These are phyloP conservation scores for Colletotrichum liaoningense DNA, from an alignment of 2,329 filamentous ascomycete species.

Conservation along the genomic window DNA sequence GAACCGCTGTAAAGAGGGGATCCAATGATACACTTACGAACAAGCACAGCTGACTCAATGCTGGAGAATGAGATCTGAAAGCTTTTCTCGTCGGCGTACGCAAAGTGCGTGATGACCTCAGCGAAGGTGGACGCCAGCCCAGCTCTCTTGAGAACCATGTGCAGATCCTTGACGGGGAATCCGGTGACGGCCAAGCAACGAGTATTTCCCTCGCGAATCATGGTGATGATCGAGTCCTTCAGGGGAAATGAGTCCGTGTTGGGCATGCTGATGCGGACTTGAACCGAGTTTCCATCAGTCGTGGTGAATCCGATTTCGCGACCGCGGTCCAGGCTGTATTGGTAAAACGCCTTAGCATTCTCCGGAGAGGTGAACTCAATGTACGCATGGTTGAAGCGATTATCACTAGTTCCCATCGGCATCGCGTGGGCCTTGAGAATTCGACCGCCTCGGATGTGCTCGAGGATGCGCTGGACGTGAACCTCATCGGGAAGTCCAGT, in stretches of 20 bases:
- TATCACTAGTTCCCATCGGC: neutral
- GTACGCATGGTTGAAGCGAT: conserved; percentile 3
- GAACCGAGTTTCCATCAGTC: neutral
- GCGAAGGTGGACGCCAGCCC: conserved; percentile 10
- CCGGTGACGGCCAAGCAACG: conserved; percentile 23
- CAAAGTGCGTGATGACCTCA: conserved; percentile 21
- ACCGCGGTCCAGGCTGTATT: neutral
- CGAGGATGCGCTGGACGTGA: conserved; percentile 23
- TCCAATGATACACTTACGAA: conserved; percentile 12
- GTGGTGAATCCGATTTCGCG: conserved; percentile 28
- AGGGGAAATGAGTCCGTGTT: conserved; percentile 25
- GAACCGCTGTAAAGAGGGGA: neutral
- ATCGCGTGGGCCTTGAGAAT: conserved; percentile 25
- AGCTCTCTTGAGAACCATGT: neutral
- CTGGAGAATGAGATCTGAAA: conserved; percentile 26
- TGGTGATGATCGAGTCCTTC: neutral
- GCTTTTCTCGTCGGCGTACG: conserved; percentile 9
- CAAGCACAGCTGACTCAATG: conserved; percentile 9
- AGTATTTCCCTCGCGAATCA: conserved; percentile 8
- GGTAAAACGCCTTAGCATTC: neutral
- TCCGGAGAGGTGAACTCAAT: conserved; percentile 17
- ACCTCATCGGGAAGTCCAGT: conserved; percentile 19
- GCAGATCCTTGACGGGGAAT: conserved; percentile 20
- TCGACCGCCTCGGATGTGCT: conserved; percentile 29
- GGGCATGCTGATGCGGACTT: neutral